These are phyloP conservation scores for Cenchrus purpureus DNA, from an alignment of 176 grass and related monocot species.

Conservation along the genomic window DNA sequence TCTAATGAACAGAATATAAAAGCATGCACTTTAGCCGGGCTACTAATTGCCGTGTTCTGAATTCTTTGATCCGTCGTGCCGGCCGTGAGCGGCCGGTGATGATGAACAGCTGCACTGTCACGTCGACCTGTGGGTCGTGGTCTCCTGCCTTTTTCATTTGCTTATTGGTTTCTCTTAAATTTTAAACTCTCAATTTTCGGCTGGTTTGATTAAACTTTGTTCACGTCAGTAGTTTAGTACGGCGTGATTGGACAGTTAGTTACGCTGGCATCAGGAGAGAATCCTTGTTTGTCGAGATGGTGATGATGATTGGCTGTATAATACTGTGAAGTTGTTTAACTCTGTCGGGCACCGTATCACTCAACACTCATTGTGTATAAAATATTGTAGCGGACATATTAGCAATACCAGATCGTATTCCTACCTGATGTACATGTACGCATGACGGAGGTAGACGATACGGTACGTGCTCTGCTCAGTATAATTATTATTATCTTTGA, in stretches of 20 bases:
- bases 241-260: conserved; percentile 16
- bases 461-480: neutral
- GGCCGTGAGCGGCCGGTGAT: conserved; percentile 22
- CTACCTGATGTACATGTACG: neutral
- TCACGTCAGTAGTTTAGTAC: neutral
- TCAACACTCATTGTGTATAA: neutral
- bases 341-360: conserved; percentile 27
- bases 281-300: neutral
- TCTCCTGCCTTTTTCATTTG: neutral
- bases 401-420: conserved; percentile 3
- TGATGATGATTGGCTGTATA: neutral
- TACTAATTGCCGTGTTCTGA: conserved; percentile 6
- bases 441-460: neutral
- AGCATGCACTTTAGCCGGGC: neutral
- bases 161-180: neutral
- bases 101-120: conserved; percentile 9
- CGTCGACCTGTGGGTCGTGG: neutral
- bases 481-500: neutral
- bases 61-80: conserved; percentile 27
- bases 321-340: conserved; percentile 13
- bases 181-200: neutral
- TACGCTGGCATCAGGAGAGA: neutral
- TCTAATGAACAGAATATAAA: neutral
- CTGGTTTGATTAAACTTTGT: neutral
- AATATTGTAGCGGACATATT: neutral